Conservation (phyloP, 345 rosid genomes). For the Passiflora organensis region DNA sequence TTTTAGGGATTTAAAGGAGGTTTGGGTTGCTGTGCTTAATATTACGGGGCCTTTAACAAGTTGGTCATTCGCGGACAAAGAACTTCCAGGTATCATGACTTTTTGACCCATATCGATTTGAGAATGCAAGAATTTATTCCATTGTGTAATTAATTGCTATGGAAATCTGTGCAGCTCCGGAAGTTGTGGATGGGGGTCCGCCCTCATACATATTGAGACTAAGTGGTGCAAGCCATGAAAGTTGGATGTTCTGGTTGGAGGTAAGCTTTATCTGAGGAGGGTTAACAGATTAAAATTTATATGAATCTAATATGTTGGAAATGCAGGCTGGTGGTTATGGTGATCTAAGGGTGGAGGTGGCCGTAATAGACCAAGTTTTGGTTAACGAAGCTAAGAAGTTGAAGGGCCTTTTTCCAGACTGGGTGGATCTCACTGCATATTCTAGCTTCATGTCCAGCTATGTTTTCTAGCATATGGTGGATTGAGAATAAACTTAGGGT, state of each 20-base stretch:
- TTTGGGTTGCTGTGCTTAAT: conserved; percentile 90
- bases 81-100: conserved; percentile 50
- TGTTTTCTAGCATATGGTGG: conserved; percentile 51
- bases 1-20: conserved; percentile 75
- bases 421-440: conserved; percentile 73
- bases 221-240: conserved; percentile 60
- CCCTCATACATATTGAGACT: conserved; percentile 84
- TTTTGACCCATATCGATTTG: conserved; percentile 1
- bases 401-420: conserved; percentile 69
- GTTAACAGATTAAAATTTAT: too few species aligned
- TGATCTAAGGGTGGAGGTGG: conserved; percentile 60
- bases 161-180: conserved; percentile 50
- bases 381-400: conserved; percentile 50
- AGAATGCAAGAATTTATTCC: neutral
- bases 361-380: conserved; percentile 77
- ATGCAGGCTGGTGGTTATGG: conserved; percentile 52
- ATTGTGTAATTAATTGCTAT: neutral
- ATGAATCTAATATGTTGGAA: neutral
- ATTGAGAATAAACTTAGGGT: too few species aligned
- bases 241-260: conserved; percentile 94
- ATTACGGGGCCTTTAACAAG: conserved; percentile 84
- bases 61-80: conserved; percentile 88
- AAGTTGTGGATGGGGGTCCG: conserved; percentile 55
- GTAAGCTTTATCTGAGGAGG: too few species aligned
- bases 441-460: conserved; percentile 72